Base-by-base conservation (phyloP, 2,329 filamentous ascomycete genomes). In the Boeremia lycopersici region DNA sequence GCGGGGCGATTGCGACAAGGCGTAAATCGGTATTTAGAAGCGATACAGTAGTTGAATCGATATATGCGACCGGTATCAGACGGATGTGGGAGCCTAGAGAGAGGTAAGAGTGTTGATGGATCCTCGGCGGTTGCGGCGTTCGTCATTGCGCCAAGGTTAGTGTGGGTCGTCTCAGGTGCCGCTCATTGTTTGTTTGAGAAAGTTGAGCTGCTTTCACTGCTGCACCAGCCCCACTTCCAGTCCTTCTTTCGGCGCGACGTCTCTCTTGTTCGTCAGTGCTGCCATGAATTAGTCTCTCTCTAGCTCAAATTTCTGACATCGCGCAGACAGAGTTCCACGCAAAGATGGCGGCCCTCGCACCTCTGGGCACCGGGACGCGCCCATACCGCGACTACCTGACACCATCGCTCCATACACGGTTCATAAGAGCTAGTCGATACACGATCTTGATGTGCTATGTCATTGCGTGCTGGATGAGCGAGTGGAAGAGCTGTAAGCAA, bases 311-410 rank as follows among this genome's bases (percentile, higher is more conserved):
- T 13, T 13, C 30, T 9, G 28, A 31, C 7, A n/a, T 15, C 31
- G 43, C 30, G 44, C 53, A 34, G 36, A 56, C 26, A 43, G 40
- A 40, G 13, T 59, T 49, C 53, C 31, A 54, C 52, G 67, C 74
- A 73, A 57, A 48, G 47, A 73, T 73, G 71, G 61, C 69, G 19
- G 13, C 53, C 45, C 58, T 61, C 39, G 54, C 59, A 52, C 48
- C 59, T 39, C 52, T 65, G n/a, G 65, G 62, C 36, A 57, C 57
- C n/a, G 70, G 79, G 76, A 72, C 82, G 79, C 78, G 86, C 80
- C 81, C 84, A 74, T 96, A 96, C 77, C 89, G 91, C 81, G 91
- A 96, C 78, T 96, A 96, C 75, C 79, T 97, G 64, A 96, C 93
- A 58, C 93, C 93, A 44, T 88, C 89, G 47, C 81, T 97, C 61